phyloP scores from a whole-genome alignment of 495 filamentous ascomycete genomes.

The Bacidia rubella region DNA sequence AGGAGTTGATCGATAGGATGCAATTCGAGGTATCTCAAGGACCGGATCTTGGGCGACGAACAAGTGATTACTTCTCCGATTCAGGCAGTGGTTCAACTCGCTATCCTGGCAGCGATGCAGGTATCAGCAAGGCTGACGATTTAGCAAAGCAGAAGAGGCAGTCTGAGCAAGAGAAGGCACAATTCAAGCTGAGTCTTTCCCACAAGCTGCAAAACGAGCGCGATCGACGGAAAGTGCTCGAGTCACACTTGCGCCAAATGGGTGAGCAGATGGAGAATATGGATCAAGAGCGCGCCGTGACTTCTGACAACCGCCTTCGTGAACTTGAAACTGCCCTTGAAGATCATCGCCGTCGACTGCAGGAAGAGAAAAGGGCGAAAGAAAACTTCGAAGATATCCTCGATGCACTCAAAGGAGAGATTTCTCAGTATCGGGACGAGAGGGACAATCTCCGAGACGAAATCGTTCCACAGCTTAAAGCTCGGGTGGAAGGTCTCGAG shows the following conservation, averaged over 20 bases:
- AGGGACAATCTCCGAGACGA: slow-evolving; percentile 84
- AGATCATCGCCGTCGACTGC: slow-evolving; percentile 63
- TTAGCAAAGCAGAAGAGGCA: slow-evolving; percentile 69
- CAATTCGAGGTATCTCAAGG: slow-evolving; percentile 56
- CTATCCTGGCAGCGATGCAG: slow-evolving; percentile 46
- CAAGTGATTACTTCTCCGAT: slow-evolving; percentile 97
- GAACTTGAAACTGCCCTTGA: slow-evolving; percentile 73
- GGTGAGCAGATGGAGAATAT: slow-evolving; percentile 58
- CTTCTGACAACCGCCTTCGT: slow-evolving; percentile 37
- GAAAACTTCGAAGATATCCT: slow-evolving; percentile 90
- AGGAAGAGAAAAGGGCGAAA: slow-evolving; percentile 76
- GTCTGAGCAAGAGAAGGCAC: slow-evolving; percentile 83
- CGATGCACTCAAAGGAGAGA: slow-evolving; percentile 65
- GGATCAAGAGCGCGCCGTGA: slow-evolving; percentile 22
- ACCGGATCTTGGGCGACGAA: slow-evolving; percentile 51
- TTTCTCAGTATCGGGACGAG: slow-evolving; percentile 73
- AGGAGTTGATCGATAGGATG: slow-evolving; percentile 79
- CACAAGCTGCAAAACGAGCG: slow-evolving; percentile 79
- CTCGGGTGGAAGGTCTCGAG: slow-evolving; percentile 67
- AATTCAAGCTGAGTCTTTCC: slow-evolving; percentile 69
- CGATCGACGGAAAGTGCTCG: slow-evolving; percentile 53
- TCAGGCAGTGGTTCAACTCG: slow-evolving; percentile 78
- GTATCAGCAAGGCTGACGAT: slow-evolving; percentile 57
- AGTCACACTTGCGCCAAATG: slow-evolving; percentile 67
- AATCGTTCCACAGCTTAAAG: slow-evolving; percentile 57